Evolutionary conservation across 1,284 basidiomycete species (phyloP).

Genomic region (Anthracocystis walkeri): DNA sequence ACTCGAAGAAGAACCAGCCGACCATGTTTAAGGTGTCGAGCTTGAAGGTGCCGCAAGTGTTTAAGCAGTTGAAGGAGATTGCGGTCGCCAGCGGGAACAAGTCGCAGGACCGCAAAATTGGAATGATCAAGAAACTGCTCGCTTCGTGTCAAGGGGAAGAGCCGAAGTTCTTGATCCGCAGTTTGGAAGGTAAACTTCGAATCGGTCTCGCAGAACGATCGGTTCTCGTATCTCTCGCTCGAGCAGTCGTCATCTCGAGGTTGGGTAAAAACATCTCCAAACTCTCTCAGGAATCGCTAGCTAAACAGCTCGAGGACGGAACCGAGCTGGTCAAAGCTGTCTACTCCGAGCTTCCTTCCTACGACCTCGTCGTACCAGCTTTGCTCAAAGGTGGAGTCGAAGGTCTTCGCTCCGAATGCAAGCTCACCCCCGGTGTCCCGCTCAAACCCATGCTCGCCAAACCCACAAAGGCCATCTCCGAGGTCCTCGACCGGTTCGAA

Average conservation of each 20-base stretch:
- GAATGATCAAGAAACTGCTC: conserved; percentile 92
- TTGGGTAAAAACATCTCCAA: conserved; percentile 73
- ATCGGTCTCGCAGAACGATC: conserved; percentile 97
- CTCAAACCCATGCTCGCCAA: conserved; percentile 99
- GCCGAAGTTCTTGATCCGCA: conserved; percentile 95
- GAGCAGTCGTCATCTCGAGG: conserved; percentile 57
- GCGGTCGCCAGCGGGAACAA: conserved; percentile 81
- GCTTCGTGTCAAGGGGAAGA: conserved; percentile 88
- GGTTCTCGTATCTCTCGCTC: conserved; percentile 69
- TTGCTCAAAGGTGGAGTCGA: conserved; percentile 83
- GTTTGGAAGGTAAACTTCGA: conserved; percentile 94
- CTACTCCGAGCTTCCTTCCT: conserved; percentile 93
- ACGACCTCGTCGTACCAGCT: conserved; percentile 93
- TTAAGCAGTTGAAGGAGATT: conserved; percentile 57
- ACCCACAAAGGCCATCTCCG: conserved; percentile 98
- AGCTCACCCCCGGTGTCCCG: conserved; percentile 90
- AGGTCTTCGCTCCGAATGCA: conserved; percentile 80
- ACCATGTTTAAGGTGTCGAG: conserved; percentile 94
- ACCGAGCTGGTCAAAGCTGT: conserved; percentile 86
- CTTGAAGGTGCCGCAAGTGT: conserved; percentile 85
- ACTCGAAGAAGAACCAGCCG: conserved; percentile 91
- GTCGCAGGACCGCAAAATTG: conserved; percentile 79
- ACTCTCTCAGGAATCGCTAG: conserved; percentile 78
- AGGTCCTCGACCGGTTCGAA: conserved; percentile 97
- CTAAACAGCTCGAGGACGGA: conserved; percentile 82